Evolutionary conservation across 805 yeast genomes (phyloP).

Genomic region (Zygosaccharomyces rouxii): DNA sequence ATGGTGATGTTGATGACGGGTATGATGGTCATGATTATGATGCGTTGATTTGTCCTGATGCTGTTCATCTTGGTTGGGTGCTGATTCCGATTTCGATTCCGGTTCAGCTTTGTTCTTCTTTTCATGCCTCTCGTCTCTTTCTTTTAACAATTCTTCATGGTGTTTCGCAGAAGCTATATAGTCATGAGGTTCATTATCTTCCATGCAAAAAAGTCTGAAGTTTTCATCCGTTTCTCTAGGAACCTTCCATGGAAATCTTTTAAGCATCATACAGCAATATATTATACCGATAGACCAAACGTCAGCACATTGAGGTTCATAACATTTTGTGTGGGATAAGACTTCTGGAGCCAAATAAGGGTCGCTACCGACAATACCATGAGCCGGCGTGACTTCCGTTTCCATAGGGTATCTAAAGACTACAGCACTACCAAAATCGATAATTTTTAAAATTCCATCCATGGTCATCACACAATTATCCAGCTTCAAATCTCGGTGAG

Average conservation of each 20-base stretch:
- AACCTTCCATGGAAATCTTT: slow-evolving; percentile 84
- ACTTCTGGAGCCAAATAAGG: slow-evolving; percentile 88
- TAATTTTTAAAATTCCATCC: slow-evolving; percentile 69
- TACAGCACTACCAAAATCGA: slow-evolving; percentile 82
- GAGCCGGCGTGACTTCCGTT: slow-evolving; percentile 53
- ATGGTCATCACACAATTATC: slow-evolving; percentile 78
- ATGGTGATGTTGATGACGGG: not conserved
- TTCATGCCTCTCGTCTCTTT: slow-evolving; percentile 33
- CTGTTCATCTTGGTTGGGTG: slow-evolving; percentile 4
- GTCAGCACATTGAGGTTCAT: slow-evolving; percentile 76
- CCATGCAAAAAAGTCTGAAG: slow-evolving; percentile 57
- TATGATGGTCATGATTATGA: slow-evolving; percentile 10
- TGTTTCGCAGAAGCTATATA: slow-evolving; percentile 66
- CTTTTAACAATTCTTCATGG: slow-evolving; percentile 59
- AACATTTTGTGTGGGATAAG: slow-evolving; percentile 44
- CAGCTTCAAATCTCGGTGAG: slow-evolving; percentile 76
- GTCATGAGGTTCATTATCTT: slow-evolving; percentile 74
- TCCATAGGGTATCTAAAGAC: slow-evolving; percentile 76
- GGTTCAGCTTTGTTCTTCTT: slow-evolving; percentile 13
- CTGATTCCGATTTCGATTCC: slow-evolving; percentile 15
- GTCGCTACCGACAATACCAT: slow-evolving; percentile 80
- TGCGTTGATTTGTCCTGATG: slow-evolving; percentile 6
- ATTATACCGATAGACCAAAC: slow-evolving; percentile 83
- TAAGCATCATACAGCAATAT: slow-evolving; percentile 80
- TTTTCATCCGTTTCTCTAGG: slow-evolving; percentile 69